Base-by-base conservation (phyloP, 1,139 yeast species). In the Geotrichum reessii region DNA sequence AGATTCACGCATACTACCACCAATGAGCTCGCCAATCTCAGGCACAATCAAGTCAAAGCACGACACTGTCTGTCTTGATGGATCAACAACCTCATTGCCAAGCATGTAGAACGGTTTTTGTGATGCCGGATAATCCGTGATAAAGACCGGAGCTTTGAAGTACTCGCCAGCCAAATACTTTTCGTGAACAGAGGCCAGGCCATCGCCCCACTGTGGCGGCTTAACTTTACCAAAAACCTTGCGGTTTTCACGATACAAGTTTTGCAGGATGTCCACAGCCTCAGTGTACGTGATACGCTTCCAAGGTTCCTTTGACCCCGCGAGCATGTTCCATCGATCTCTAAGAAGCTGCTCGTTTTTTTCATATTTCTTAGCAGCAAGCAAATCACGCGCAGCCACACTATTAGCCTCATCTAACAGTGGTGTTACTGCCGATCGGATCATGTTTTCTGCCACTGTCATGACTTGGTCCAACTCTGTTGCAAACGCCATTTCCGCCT, bases 21-120 rank as follows among this genome's bases (percentile, higher is more conserved):
- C 99, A 2, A 90, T 85, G n/a, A 93, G 76, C 70, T 93, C 99
- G n/a, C 99, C 99, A 62, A 93, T 81, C 31, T 85, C 92, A 0
- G 99, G 99, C 24, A 92, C 81, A 6, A 93, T 75, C 58, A 93
- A 77, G 69, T 95, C 99, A 69, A 84, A 93, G 68, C 98, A 92
- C 0, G 89, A 96, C 2, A 89, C 98, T 0, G 97, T 91, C 2
- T 79, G 76, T 9, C 59, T 56, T 14, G 24, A 44, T 5, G 55
- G 33, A 12, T 65, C 69, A 17, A 74, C 75, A 46, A 75, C 72
- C 28, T 64, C 70, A 17, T 60, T 58, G 4, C 76, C 73, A 62
- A 81, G 81, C 99, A 95, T 95, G 74, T 95, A 95, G 68, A 95
- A 95, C 1, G 99, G 96, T 69, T 95, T 95, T 63, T 85, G 83